Base-by-base conservation (phyloP, 2,329 filamentous ascomycete species). In the Beauveria brongniartii region DNA sequence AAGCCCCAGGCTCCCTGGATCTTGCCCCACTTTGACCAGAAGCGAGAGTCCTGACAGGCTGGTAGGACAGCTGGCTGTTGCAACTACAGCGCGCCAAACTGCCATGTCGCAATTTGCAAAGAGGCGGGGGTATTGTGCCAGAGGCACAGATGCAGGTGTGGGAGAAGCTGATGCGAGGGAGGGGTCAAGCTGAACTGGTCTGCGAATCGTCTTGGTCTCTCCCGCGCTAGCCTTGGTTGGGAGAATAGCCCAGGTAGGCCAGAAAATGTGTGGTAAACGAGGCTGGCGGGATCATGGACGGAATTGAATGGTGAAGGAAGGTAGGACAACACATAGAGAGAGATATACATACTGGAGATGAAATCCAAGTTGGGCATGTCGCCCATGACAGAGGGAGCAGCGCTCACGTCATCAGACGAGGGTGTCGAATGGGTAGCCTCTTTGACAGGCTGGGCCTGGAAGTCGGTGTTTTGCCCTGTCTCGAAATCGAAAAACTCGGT, bases 401-500 rank as follows among this genome's bases (percentile, higher is more conserved):
- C 69, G 53, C 72, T 71, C 62, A 73, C 70, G 63, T 77, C 76
- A 34, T 76, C 73, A 1, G 73, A 69, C 18, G 72, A 65, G 16
- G 72, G 72, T 12, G 73, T 69, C 22, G 68, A 58, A 51, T 69
- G 63, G 58, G 76, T 71, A 47, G 69, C 67, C 28, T 77, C 74
- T 74, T 82, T 82, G 66, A 69, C 69, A 18, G 80, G 75, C 43
- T 76, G 77, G 18, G 77, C 76, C 69, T 83, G 81, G 68, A 81
- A 80, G 69, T 85, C 81, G 63, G 80, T 80, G 69, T 82, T 80
- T 66, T 82, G 80, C n/a, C 82, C 82, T 44, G 83, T 78, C 71
- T 92, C 90, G 71, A 88, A 90, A 69, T 92, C 89, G 72, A 89
- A 89, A 74, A 93, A 93, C 67, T 90, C 85, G 51, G 88, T 86